phyloP scores from a whole-genome alignment of 352 stramenopile species.

The Pythium volutum region DNA sequence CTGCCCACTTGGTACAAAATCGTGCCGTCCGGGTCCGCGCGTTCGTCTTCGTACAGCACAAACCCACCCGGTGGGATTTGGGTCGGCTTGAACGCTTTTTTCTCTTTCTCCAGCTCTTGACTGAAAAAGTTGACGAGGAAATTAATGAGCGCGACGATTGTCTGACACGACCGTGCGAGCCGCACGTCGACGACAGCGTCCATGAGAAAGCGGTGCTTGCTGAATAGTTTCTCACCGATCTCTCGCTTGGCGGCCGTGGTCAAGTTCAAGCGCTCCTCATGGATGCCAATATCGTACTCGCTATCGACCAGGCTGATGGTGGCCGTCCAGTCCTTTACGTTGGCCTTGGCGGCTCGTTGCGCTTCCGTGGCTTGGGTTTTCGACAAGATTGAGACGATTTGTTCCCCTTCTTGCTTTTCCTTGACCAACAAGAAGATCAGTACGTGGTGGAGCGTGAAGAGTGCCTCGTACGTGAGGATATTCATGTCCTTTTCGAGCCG shows the following conservation, averaged over 20 bases:
- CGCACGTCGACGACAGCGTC: slow-evolving; percentile 63
- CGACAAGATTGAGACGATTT: not conserved
- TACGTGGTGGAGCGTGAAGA: slow-evolving; percentile 62
- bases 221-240: slow-evolving; percentile 44
- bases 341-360: slow-evolving; percentile 1
- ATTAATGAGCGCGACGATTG: slow-evolving; percentile 54
- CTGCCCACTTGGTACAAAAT: slow-evolving; percentile 15
- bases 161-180: slow-evolving; percentile 50
- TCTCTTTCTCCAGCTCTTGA: slow-evolving; percentile 1
- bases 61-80: not conserved
- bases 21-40: slow-evolving; percentile 4
- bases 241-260: slow-evolving; percentile 21
- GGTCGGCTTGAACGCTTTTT: not conserved
- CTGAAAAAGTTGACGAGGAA: slow-evolving; percentile 51
- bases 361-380: slow-evolving; percentile 4
- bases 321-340: slow-evolving; percentile 10
- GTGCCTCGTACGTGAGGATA: slow-evolving; percentile 60
- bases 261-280: slow-evolving; percentile 7
- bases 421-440: slow-evolving; percentile 43
- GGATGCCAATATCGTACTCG: slow-evolving; percentile 8
- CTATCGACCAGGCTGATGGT: slow-evolving; percentile 17
- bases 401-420: slow-evolving; percentile 20
- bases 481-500: slow-evolving; percentile 69
- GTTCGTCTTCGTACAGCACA: slow-evolving; percentile 15
- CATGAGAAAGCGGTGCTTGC: slow-evolving; percentile 70